phyloP scores from a whole-genome alignment of 164 flowering plant species.

The Magnolia sinica region DNA sequence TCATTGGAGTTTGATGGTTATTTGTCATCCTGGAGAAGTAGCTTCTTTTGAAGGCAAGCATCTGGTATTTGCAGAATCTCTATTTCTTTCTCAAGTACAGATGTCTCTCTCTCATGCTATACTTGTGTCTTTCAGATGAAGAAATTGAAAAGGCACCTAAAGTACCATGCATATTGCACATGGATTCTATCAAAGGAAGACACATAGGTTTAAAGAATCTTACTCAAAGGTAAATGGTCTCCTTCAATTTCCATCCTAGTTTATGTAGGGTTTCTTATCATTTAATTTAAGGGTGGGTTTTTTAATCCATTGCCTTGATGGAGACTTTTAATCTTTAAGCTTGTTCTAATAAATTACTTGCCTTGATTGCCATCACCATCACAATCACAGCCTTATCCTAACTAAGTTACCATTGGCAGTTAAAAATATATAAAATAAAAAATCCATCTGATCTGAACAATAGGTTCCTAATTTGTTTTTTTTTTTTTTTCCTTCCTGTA shows the following conservation, averaged over 20 bases:
- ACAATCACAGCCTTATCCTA: no score
- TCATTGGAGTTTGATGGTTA: conserved; percentile 92
- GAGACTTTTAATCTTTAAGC: no score
- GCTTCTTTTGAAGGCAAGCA: conserved; percentile 51
- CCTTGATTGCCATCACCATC: no score
- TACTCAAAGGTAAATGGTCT: conserved; percentile 63
- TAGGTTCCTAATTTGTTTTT: no score
- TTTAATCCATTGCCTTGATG: no score
- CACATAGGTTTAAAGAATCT: conserved; percentile 61
- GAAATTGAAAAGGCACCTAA: conserved; percentile 27
- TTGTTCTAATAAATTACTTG: no score
- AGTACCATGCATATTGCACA: conserved; percentile 91
- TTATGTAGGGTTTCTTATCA: no score
- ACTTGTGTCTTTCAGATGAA: conserved; percentile 44
- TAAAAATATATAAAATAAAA: no score
- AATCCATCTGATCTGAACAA: no score
- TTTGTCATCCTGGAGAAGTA: conserved; percentile 91
- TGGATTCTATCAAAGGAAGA: conserved; percentile 94
- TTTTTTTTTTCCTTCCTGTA: no score
- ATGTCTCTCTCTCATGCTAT: conserved; percentile 1
- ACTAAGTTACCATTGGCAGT: no score
- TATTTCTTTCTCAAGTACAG: not conserved
- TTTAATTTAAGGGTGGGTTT: no score
- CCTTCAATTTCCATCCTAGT: not conserved
- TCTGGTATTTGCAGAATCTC: not conserved